Evolutionary conservation across 768 basidiomycete species (phyloP), one percentile per base, ranked within the genome.

Genomic region (Phaeotremella fagi): DNA sequence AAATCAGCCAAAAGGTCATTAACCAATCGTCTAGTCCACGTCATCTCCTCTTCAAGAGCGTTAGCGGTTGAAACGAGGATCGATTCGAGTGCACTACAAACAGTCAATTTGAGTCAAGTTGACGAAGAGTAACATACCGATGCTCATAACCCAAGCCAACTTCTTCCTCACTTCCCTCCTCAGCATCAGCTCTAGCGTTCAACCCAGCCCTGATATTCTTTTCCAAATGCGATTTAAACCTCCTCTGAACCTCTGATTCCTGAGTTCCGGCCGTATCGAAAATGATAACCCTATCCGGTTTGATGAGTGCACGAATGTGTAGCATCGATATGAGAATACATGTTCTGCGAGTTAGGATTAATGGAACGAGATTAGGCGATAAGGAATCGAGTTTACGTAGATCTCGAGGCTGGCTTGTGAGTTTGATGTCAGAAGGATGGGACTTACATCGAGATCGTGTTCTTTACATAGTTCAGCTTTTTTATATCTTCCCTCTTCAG

Each of bases 11-110:
- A 78, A 9, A 98, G 78, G 3, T 89, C 87, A 48, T 88, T 87
- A 47, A 97, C 87, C 31, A 95, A 83, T 57, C 87, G 86, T 28
- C 92, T 55, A 47, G 90, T 88, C 69, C 92, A 92, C 14, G 86
- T 86, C 87, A 97, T 87, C 76, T 98, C 94, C 27, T 90, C 90
- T 76, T 97, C 94, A 22, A 98, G 79, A 3, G 94, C 91, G 60
- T 87, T 88, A 52, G 92, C 77, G 9, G 94, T 89, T 35, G 90
- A 94, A 36, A 94, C 81, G 37, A 98, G 79, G 52, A 95, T 85
- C 0, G 91, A 92, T 64, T 98, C 94, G 33, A 97, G 79, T 2
- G 94, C 94, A 50, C 92, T 91, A 69, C n/a, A 45, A 42, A 41
- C 38, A 41, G 11, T 6, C 12, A 22, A 11, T 45, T 29, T 22